Evolutionary conservation across 1,284 basidiomycete genomes (phyloP).

Genomic region (Ganoderma lingzhi): DNA sequence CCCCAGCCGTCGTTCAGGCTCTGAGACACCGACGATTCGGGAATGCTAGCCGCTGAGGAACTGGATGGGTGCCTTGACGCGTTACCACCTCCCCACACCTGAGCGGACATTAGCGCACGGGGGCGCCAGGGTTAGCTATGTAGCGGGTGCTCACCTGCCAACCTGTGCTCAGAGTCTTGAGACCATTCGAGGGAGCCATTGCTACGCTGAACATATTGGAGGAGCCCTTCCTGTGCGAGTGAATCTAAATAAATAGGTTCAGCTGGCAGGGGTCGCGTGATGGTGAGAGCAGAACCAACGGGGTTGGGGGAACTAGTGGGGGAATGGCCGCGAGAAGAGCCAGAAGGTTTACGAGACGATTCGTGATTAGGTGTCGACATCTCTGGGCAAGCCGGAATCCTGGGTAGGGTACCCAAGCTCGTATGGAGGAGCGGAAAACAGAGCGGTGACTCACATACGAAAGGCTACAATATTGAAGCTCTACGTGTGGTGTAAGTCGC

Average conservation of each 20-base stretch:
- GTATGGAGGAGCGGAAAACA: constrained; percentile 26
- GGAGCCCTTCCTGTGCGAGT: constrained; percentile 55
- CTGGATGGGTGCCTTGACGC: constrained; percentile 69
- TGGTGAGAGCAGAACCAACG: constrained; percentile 47
- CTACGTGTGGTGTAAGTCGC: constrained; percentile 24
- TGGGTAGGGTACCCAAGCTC: constrained; percentile 25
- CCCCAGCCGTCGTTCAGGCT: constrained; percentile 62
- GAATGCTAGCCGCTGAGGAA: constrained; percentile 63
- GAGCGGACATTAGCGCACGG: constrained; percentile 15
- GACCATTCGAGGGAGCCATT: constrained; percentile 54
- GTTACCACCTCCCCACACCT: constrained; percentile 69
- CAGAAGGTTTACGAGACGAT: constrained; percentile 68
- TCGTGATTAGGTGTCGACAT: constrained; percentile 61
- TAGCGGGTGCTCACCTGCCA: constrained; percentile 68
- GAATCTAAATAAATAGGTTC: constrained; percentile 41
- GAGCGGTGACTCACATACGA: constrained; percentile 34
- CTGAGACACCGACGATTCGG: constrained; percentile 56
- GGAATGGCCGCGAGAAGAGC: constrained; percentile 68
- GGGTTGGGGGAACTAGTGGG: constrained; percentile 63
- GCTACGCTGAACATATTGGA: constrained; percentile 62
- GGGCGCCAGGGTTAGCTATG: constrained; percentile 9
- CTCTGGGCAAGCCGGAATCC: constrained; percentile 23
- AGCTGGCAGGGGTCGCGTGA: constrained; percentile 5
- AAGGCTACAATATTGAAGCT: constrained; percentile 32
- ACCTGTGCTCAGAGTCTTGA: constrained; percentile 65